phyloP scores from a whole-genome alignment of 2,329 filamentous ascomycete species.

The Paraconiothyrium brasiliense region DNA sequence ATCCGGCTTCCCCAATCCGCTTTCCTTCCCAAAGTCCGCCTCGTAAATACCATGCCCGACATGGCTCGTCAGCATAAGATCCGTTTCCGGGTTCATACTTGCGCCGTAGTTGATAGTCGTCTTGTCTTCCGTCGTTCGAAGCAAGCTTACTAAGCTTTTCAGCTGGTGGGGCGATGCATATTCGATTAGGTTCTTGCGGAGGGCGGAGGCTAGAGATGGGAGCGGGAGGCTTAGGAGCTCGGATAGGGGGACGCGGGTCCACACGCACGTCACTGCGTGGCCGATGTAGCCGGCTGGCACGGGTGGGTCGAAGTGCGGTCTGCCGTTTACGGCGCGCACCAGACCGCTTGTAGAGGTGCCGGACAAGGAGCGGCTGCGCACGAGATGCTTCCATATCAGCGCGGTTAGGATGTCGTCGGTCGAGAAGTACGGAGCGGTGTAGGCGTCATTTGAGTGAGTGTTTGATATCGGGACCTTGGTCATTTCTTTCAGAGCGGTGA shows the following conservation, averaged over 20 bases:
- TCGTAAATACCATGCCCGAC: constrained; percentile 6
- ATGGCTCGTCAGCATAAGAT: constrained; percentile 5
- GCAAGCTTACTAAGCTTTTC: background rate
- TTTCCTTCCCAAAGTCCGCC: background rate
- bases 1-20: constrained; percentile 5
- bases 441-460: background rate
- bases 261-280: constrained; percentile 3
- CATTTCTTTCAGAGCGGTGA: background rate
- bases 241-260: background rate
- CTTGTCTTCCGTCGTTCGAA: constrained; percentile 4
- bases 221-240: constrained; percentile 1
- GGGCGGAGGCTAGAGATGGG: background rate
- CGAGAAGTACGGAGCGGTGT: constrained; percentile 7
- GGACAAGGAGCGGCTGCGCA: background rate
- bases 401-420: constrained; percentile 6
- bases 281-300: constrained; percentile 2
- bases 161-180: background rate
- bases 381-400: constrained; percentile 2
- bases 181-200: constrained; percentile 8
- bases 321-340: constrained; percentile 6
- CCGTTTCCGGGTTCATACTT: background rate
- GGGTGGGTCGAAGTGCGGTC: background rate
- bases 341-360: background rate
- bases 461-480: background rate
- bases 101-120: constrained; percentile 8